phyloP scores from a whole-genome alignment of 768 basidiomycete genomes.

The Trametes coccinea region DNA sequence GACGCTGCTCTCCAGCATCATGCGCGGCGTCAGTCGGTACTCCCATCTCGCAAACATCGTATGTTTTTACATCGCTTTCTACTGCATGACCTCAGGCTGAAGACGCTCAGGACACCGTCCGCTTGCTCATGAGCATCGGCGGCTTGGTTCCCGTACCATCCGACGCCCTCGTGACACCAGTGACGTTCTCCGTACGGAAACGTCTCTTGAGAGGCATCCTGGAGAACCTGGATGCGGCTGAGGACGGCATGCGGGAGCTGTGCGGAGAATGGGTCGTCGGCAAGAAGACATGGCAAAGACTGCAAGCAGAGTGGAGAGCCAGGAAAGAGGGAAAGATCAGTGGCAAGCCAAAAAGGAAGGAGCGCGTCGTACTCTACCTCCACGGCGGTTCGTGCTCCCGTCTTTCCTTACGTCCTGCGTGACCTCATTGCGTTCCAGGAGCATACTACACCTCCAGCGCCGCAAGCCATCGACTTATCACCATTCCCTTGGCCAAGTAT shows the following conservation, averaged over 20 bases:
- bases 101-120: slow-evolving; percentile 43
- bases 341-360: slow-evolving; percentile 48
- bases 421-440: slow-evolving; percentile 43
- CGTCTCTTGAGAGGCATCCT: slow-evolving; percentile 81
- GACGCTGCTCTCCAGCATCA: slow-evolving; percentile 83
- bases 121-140: slow-evolving; percentile 72
- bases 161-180: slow-evolving; percentile 92
- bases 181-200: slow-evolving; percentile 80
- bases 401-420: neutral
- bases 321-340: slow-evolving; percentile 13
- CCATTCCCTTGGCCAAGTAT: slow-evolving; percentile 87
- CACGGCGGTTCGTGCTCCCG: slow-evolving; percentile 73
- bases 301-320: slow-evolving; percentile 80
- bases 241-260: slow-evolving; percentile 78
- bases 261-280: slow-evolving; percentile 98
- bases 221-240: slow-evolving; percentile 66
- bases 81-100: neutral
- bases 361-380: slow-evolving; percentile 88
- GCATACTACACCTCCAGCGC: slow-evolving; percentile 94
- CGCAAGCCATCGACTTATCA: slow-evolving; percentile 85
- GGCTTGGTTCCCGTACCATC: slow-evolving; percentile 85
- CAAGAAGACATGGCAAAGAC: slow-evolving; percentile 81
- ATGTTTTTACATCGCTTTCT: slow-evolving; percentile 28
- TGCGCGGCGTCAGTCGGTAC: slow-evolving; percentile 81
- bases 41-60: slow-evolving; percentile 84